Percentiles rank a stretch among this genome's conserved stretches.
phyloP scores from a whole-genome alignment of 208 protist species.

The Leishmania aethiopica region DNA sequence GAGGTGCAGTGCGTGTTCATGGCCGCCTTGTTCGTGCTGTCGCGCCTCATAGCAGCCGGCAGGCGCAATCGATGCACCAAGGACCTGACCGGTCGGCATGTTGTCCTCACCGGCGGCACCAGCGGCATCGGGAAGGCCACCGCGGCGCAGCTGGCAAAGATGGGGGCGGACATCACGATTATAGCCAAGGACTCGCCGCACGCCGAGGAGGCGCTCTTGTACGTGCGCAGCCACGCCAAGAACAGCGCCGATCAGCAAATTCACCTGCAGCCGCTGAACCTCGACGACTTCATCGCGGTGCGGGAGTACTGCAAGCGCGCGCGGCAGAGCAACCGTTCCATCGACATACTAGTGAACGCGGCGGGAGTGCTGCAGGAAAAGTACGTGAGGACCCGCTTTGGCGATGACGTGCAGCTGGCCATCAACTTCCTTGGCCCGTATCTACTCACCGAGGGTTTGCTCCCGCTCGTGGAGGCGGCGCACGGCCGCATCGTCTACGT shows the following conservation, averaged over 20 bases:
- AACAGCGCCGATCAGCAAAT: slow-evolving; percentile 30
- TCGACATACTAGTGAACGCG: slow-evolving; percentile 82
- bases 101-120: slow-evolving; percentile 75
- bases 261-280: slow-evolving; percentile 58
- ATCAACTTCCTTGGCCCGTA: slow-evolving; percentile 78
- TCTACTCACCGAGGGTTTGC: slow-evolving; percentile 76
- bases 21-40: slow-evolving; percentile 27
- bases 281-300: slow-evolving; percentile 79
- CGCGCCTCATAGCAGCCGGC: slow-evolving; percentile 52
- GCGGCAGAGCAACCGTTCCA: slow-evolving; percentile 29
- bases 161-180: slow-evolving; percentile 75
- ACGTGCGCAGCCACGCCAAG: slow-evolving; percentile 16
- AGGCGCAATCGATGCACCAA: slow-evolving; percentile 37
- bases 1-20: slow-evolving; percentile 53
- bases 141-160: slow-evolving; percentile 60
- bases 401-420: slow-evolving; percentile 78
- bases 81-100: slow-evolving; percentile 55
- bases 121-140: slow-evolving; percentile 77
- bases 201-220: slow-evolving; percentile 40
- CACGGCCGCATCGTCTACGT: slow-evolving; percentile 81
- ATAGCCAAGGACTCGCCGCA: slow-evolving; percentile 46
- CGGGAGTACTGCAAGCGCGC: slow-evolving; percentile 69
- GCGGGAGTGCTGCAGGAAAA: slow-evolving; percentile 66
- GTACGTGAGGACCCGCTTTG: slow-evolving; percentile 63
- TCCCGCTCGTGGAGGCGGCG: slow-evolving; percentile 66